Percentiles rank a stretch among this genome's conserved stretches.
These are phyloP conservation scores for Brassica balearica DNA, from an alignment of 441 rosid genomes.

Conservation along the genomic window DNA sequence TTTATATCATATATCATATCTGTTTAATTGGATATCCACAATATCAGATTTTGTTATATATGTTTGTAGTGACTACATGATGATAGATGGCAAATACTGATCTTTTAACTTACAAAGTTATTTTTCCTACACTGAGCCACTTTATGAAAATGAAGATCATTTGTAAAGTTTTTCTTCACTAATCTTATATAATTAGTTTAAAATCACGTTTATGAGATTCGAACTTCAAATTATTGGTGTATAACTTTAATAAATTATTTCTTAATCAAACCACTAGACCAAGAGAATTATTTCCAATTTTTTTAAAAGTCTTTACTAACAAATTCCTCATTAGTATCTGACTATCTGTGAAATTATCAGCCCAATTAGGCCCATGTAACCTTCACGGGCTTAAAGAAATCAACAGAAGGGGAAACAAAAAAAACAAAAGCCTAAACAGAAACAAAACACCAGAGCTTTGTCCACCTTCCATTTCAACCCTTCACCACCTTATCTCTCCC, in stretches of 20 bases:
- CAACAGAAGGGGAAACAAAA: too few relatives aligned
- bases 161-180: too few relatives aligned
- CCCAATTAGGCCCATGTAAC: not conserved
- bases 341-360: too few relatives aligned
- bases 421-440: not conserved
- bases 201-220: too few relatives aligned
- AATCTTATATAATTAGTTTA: too few relatives aligned
- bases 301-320: too few relatives aligned
- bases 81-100: too few relatives aligned
- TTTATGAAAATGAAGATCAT: not conserved
- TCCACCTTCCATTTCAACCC: slow-evolving; percentile 32
- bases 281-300: too few relatives aligned
- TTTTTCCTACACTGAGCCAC: not conserved
- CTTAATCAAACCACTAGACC: too few relatives aligned
- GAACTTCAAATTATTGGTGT: too few relatives aligned
- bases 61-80: not conserved
- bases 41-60: not conserved
- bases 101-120: not conserved
- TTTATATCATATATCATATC: not conserved
- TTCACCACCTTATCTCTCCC: slow-evolving; percentile 8
- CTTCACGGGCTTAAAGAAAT: not conserved
- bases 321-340: too few relatives aligned
- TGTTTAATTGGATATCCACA: not conserved
- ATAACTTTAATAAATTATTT: too few relatives aligned
- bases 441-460: slow-evolving; percentile 15